Base-by-base conservation (phyloP, 1,284 basidiomycete species). In the Melanopsichium pennsylvanicum region DNA sequence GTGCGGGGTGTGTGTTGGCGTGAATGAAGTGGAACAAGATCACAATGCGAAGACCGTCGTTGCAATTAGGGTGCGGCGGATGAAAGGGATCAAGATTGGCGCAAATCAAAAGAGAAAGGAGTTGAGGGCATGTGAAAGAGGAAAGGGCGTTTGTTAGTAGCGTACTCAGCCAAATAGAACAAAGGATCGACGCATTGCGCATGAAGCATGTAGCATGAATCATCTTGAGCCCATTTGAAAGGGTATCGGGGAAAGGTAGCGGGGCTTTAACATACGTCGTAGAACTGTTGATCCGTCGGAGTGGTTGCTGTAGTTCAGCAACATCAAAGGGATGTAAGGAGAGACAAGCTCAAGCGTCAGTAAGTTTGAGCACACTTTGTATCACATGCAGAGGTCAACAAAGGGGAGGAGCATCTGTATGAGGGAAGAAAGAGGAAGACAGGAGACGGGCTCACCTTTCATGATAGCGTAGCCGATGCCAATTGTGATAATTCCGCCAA, bases 231-330 rank as follows among this genome's bases (percentile, higher is more conserved):
- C 5, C 18, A 4, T 6, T 10, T 25, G 15, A 22, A 16, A 21
- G n/a, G 19, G 8, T 10, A 13, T 9, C 35, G 31, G 26, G 21
- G n/a, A 15, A 23, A 10, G 7, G 15, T n/a, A 5, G 26, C 38
- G 16, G 7, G 26, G 26, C 38, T 18, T 5, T 19, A 22, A 64
- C 70, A 48, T 48, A 72, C 70, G 39, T 76, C 60, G 57, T 76
- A 76, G 50, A 76, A 76, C n/a, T 76, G 59, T 37, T 76, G 41
- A 36, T 76, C 75, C 38, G 70, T 71, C 39, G 73, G 75, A 37
- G 73, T 76, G 5, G 75, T 75, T 21, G 45, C 75, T 76, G 47
- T 33, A 42, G n/a, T n/a, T n/a, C n/a, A n/a, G n/a, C n/a, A n/a
- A n/a, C n/a, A n/a, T n/a, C n/a, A n/a, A n/a, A n/a, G n/a, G n/a